phyloP scores from a whole-genome alignment of 331 rosid species.

The Dryas integrifolia region DNA sequence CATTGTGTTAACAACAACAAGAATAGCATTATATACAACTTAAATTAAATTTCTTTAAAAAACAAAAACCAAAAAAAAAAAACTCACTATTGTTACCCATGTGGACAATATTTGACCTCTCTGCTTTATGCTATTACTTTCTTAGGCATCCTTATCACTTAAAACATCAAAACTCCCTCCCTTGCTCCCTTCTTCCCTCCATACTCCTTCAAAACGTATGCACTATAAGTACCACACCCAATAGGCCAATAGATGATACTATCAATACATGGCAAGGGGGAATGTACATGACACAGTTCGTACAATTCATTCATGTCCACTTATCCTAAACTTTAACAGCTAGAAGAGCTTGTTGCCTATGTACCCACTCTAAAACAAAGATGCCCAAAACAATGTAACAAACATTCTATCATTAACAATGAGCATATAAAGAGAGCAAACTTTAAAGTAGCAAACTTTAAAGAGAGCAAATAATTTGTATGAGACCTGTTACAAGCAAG shows the following conservation, averaged over 20 bases:
- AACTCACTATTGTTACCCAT: background rate
- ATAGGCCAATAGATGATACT: background rate
- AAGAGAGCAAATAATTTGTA: conserved; percentile 14
- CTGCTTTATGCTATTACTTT: background rate
- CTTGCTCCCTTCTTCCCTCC: background rate
- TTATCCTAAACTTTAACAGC: background rate
- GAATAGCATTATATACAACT: background rate
- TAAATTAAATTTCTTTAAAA: background rate
- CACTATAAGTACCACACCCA: background rate
- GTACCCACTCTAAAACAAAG: background rate
- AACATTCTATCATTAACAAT: too few relatives aligned
- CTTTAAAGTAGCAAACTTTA: background rate
- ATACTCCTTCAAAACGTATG: background rate
- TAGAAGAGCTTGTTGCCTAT: background rate
- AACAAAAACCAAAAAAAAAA: background rate
- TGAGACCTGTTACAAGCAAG: conserved; percentile 85
- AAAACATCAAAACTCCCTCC: background rate
- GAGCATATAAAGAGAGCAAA: background rate
- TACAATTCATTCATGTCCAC: background rate
- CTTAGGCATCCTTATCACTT: background rate
- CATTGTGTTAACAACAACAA: background rate
- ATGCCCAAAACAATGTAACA: background rate
- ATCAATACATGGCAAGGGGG: background rate
- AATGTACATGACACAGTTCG: background rate
- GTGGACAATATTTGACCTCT: background rate